Evolutionary conservation across 768 basidiomycete species (phyloP), one percentile per base, ranked within the genome.

Genomic region (Termitomyces sp.): DNA sequence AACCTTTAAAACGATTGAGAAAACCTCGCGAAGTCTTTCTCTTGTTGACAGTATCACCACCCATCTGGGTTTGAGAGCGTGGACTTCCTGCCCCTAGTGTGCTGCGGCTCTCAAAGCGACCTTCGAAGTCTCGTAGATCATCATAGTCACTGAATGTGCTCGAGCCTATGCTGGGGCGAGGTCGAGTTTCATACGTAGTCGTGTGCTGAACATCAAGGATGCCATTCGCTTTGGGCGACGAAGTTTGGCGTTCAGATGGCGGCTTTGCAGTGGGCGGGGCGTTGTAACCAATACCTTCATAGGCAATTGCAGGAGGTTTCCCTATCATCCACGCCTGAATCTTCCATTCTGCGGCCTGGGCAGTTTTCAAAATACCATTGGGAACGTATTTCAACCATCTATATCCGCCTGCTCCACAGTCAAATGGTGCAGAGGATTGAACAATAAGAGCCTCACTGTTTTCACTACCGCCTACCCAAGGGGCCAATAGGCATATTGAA

Each of bases 311-410:
- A 11, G 95, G 96, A 18, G 94, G 92, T 69, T 98, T 98, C 65
- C 96, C 97, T 35, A 99, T 84, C 88, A 93, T 92, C 92, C 96
- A 98, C 0, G 92, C 91, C 69, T 97, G 94, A 49, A 98, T 80
- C 73, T 91, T 94, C 95, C 95, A 98, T 70, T 99, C 96, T 0
- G 96, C 96, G 4, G 94, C 92, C 73, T 96, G 95, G 0, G 95
- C 96, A 0, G 95, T 95, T 78, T 92, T 94, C 64, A 99, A 79
- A 42, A 99, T 85, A 33, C 91, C 88, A 62, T 91, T 92, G 0
- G 96, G 96, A 7, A 99, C 91, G 70, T 95, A 98, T 74, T 95
- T 96, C 56, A 99, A 82, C 94, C 95, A 98, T 70, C 90, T 95
- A 77, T 97, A 98, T 16, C 92, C 89, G 68, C 83, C 90, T 91